Percentiles rank a stretch among this genome's conserved stretches.
These are phyloP conservation scores for Lizonia empirigonia DNA, from an alignment of 2,329 filamentous ascomycete genomes.

Conservation along the genomic window DNA sequence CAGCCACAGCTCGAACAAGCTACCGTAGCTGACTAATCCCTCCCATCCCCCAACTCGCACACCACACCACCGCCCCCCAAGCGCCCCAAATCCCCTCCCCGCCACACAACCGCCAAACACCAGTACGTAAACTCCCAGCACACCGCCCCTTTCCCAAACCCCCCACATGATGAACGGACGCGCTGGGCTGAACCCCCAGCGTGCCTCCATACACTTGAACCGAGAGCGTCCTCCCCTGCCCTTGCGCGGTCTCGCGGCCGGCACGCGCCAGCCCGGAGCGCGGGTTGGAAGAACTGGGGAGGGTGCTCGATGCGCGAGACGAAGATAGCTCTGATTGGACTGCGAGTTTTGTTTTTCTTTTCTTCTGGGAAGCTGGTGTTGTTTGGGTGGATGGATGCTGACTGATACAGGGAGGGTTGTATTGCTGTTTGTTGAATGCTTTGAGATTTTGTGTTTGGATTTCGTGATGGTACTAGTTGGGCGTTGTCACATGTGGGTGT, in stretches of 20 bases:
- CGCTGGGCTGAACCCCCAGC: slow-evolving; percentile 18
- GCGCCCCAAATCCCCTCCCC: too few relatives aligned
- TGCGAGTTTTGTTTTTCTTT: background rate
- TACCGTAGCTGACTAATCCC: background rate
- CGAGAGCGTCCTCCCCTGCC: slow-evolving; percentile 5
- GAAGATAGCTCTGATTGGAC: slow-evolving; percentile 21
- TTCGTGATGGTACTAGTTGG: too few relatives aligned
- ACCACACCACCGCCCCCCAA: background rate
- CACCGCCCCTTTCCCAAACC: background rate
- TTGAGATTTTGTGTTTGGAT: too few relatives aligned
- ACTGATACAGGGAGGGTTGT: too few relatives aligned
- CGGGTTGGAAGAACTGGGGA: slow-evolving; percentile 3
- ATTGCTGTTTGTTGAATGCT: too few relatives aligned
- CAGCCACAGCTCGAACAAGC: background rate
- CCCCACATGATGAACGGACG: slow-evolving; percentile 14
- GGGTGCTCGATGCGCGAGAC: slow-evolving; percentile 14
- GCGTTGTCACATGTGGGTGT: too few relatives aligned
- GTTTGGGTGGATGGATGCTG: too few relatives aligned
- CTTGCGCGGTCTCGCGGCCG: slow-evolving; percentile 7
- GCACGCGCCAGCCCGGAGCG: slow-evolving; percentile 9
- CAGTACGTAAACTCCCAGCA: background rate
- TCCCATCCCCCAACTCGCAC: background rate
- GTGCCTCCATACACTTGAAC: slow-evolving; percentile 19
- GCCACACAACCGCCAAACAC: background rate
- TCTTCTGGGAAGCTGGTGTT: background rate